Evolutionary conservation across 1,139 yeast genomes (phyloP), one percentile per base, ranked within the genome.

Genomic region (Saccharomyces hybrid): DNA sequence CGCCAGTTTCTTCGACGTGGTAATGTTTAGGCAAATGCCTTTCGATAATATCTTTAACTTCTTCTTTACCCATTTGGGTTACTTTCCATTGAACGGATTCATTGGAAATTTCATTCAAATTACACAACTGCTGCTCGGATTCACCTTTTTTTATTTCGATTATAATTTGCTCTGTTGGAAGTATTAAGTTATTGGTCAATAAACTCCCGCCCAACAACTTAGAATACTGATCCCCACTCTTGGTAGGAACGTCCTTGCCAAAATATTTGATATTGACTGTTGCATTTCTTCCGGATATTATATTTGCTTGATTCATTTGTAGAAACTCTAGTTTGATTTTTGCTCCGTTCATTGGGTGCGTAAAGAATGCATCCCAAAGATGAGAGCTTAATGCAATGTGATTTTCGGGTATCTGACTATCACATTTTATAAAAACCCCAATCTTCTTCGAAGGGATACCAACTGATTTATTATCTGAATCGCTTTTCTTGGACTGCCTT

Each of bases 291-390:
- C 9, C 48, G 25, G 16, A 3, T 13, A 9, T 25, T 25, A 28
- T 14, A 14, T 14, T 27, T 16, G 5, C 14, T 48, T n/a, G 20
- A 13, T 14, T 8, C n/a, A 47, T 28, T 9, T 34, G 14, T 5
- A 57, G 13, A 34, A 55, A 62, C 34, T 61, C 64, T 6, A 65
- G 42, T 32, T 59, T 60, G 5, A 65, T 27, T 27, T 54, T 59
- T 14, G 54, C 49, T 2, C 69, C 68, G 51, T 63, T 64, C 46
- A 52, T 53, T 16, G 52, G 50, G 6, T 16, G 14, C 23, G 80
- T 68, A 0, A 82, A 80, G 42, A 88, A 74, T 0, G 95, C 84
- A 6, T 77, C 72, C 1, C 91, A 78, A 49, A 87, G 72, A 3
- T 78, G 70, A 11, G 70, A 63, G 0, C 95, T 83, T 14, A 89